A percentile compares a stretch with the other conserved stretches of the same genome.
Conservation (phyloP, 2,329 filamentous ascomycete species). For the Pyricularia pennisetigena region DNA sequence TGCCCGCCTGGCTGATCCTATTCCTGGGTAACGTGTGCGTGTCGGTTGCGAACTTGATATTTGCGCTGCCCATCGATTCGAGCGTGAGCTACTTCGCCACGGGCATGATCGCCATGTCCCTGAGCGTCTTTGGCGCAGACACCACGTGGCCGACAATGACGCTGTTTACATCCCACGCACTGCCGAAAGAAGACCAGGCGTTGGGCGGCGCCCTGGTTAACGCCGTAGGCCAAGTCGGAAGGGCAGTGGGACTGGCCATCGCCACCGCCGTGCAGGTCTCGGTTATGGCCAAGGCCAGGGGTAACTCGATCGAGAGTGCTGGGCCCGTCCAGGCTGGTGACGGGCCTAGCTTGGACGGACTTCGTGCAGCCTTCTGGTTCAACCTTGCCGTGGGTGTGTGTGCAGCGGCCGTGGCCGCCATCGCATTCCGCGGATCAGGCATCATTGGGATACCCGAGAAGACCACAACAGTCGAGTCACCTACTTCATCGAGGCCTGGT, state of each 20-base stretch:
- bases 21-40: conserved; percentile 47
- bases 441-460: conserved; percentile 29
- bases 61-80: conserved; percentile 52
- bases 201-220: conserved; percentile 61
- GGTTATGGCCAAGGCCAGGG: conserved; percentile 40
- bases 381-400: conserved; percentile 36
- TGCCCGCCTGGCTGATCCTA: conserved; percentile 49
- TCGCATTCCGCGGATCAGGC: conserved; percentile 41
- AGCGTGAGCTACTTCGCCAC: conserved; percentile 57
- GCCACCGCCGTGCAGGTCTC: conserved; percentile 55
- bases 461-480: not conserved
- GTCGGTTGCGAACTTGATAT: conserved; percentile 40
- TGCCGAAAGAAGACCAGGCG: conserved; percentile 55
- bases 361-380: conserved; percentile 42
- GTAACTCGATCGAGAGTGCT: conserved; percentile 29
- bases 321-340: conserved; percentile 34
- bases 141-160: conserved; percentile 56
- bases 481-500: not conserved
- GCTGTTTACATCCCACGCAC: conserved; percentile 52
- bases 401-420: conserved; percentile 31
- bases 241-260: conserved; percentile 56
- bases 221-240: conserved; percentile 53
- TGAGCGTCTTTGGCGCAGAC: conserved; percentile 57
- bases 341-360: conserved; percentile 31
- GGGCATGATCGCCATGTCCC: conserved; percentile 54